These are phyloP conservation scores for Salix suchowensis DNA, from an alignment of 345 rosid genomes.

Conservation along the genomic window DNA sequence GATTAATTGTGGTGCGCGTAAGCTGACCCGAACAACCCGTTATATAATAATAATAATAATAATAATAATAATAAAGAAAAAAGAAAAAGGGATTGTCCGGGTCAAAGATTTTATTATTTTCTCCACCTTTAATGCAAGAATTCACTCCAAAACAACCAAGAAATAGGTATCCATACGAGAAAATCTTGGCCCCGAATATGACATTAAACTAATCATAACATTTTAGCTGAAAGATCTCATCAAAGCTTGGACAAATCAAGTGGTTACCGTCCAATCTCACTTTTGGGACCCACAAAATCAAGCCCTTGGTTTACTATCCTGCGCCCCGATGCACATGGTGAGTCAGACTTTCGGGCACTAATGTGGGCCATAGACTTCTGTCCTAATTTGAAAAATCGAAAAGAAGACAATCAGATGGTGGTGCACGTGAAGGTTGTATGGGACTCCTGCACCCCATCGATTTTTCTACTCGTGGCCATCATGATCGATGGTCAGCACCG, in stretches of 20 bases:
- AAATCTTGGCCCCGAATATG: not conserved
- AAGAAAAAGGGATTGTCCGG: no score
- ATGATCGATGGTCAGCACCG: not conserved
- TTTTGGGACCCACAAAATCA: slow-evolving; percentile 11
- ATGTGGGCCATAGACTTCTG: slow-evolving; percentile 4
- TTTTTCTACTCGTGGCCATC: slow-evolving; percentile 2
- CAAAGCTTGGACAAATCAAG: slow-evolving; percentile 7
- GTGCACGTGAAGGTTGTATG: slow-evolving; percentile 15
- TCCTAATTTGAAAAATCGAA: not conserved
- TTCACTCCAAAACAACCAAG: not conserved
- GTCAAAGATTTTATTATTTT: not conserved
- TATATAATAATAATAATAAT: no score
- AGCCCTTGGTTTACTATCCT: not conserved
- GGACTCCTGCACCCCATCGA: not conserved
- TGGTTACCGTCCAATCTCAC: not conserved
- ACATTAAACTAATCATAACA: slow-evolving; percentile 7
- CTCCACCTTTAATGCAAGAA: not conserved
- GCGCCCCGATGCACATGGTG: slow-evolving; percentile 23
- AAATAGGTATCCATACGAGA: not conserved
- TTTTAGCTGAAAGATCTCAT: slow-evolving; percentile 3
- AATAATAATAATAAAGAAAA: no score
- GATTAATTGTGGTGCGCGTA: no score
- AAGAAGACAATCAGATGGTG: slow-evolving; percentile 3
- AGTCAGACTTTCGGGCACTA: slow-evolving; percentile 10
- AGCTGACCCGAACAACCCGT: no score